These are phyloP conservation scores for Phytophthora sansomeana DNA, from an alignment of 352 stramenopile genomes.

Conservation along the genomic window DNA sequence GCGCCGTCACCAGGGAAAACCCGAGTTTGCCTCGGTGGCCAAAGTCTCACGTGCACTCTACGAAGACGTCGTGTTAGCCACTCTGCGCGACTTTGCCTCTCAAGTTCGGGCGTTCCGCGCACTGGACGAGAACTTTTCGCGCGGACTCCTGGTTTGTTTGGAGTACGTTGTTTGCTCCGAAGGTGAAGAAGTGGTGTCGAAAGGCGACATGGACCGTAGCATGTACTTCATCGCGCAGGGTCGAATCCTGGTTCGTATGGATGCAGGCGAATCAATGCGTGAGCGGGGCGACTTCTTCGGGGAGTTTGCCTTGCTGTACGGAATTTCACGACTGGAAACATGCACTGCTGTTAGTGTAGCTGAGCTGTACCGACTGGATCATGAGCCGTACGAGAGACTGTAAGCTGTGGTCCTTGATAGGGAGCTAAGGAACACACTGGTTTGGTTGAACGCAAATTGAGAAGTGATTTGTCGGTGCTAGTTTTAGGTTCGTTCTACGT, in stretches of 20 bases:
- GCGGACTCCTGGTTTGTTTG: slow-evolving; percentile 58
- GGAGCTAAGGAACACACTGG: no score
- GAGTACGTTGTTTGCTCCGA: slow-evolving; percentile 73
- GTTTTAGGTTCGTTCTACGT: no score
- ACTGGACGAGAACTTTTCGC: slow-evolving; percentile 67
- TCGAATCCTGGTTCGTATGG: slow-evolving; percentile 60
- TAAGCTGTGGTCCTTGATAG: no score
- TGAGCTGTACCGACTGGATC: slow-evolving; percentile 78
- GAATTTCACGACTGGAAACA: slow-evolving; percentile 64
- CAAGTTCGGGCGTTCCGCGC: slow-evolving; percentile 60
- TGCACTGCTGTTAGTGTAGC: slow-evolving; percentile 60
- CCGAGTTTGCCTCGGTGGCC: slow-evolving; percentile 55
- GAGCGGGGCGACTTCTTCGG: slow-evolving; percentile 73
- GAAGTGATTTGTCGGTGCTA: no score
- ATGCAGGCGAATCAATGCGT: slow-evolving; percentile 52
- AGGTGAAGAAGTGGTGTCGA: slow-evolving; percentile 67
- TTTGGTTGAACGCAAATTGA: no score
- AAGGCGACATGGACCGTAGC: slow-evolving; percentile 54
- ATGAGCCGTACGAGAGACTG: slow-evolving; percentile 72
- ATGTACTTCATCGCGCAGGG: slow-evolving; percentile 70
- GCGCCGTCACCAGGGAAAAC: slow-evolving; percentile 51
- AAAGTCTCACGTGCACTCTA: slow-evolving; percentile 58
- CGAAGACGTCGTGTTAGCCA: slow-evolving; percentile 65
- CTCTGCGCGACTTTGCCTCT: slow-evolving; percentile 52
- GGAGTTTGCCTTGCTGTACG: slow-evolving; percentile 43